Percentiles rank a stretch among this genome's conserved stretches.
phyloP scores from a whole-genome alignment of 805 yeast genomes.

The Schwanniomyces sp. region DNA sequence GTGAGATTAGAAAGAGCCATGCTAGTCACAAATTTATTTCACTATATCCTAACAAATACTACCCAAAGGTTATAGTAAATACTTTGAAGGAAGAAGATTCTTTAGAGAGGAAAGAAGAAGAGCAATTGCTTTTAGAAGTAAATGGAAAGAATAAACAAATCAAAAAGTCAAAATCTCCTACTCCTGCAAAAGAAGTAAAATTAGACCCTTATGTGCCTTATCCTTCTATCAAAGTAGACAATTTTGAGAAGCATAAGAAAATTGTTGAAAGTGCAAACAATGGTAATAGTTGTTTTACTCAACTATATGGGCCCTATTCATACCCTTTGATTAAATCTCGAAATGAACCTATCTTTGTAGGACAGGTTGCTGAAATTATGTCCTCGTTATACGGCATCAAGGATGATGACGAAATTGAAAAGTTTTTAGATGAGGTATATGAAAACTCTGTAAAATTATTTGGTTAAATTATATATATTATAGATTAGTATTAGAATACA shows the following conservation, averaged over 20 bases:
- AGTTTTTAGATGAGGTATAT: conserved; percentile 35
- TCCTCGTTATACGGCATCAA: conserved; percentile 28
- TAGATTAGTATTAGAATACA: background rate
- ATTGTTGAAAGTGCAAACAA: conserved; percentile 10
- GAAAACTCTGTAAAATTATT: conserved; percentile 35
- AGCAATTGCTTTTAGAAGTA: conserved; percentile 5
- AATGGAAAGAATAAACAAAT: conserved; percentile 7
- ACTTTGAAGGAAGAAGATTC: background rate
- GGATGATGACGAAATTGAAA: conserved; percentile 25
- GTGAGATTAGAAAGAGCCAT: conserved; percentile 85
- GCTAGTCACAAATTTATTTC: conserved; percentile 63
- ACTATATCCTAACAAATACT: conserved; percentile 54
- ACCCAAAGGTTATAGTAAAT: conserved; percentile 35
- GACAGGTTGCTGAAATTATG: conserved; percentile 65
- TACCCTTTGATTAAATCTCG: conserved; percentile 71
- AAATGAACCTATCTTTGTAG: conserved; percentile 89
- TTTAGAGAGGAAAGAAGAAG: conserved; percentile 1
- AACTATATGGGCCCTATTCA: conserved; percentile 22
- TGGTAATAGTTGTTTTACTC: conserved; percentile 8
- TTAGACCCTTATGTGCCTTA: conserved; percentile 58
- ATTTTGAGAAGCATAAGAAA: conserved; percentile 36
- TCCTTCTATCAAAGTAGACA: conserved; percentile 65
- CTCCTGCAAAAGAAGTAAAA: conserved; percentile 17
- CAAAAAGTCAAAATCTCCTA: conserved; percentile 11
- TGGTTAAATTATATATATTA: background rate